Evolutionary conservation across 2,329 filamentous ascomycete genomes (phyloP).

Genomic region (Penicillium hordei): DNA sequence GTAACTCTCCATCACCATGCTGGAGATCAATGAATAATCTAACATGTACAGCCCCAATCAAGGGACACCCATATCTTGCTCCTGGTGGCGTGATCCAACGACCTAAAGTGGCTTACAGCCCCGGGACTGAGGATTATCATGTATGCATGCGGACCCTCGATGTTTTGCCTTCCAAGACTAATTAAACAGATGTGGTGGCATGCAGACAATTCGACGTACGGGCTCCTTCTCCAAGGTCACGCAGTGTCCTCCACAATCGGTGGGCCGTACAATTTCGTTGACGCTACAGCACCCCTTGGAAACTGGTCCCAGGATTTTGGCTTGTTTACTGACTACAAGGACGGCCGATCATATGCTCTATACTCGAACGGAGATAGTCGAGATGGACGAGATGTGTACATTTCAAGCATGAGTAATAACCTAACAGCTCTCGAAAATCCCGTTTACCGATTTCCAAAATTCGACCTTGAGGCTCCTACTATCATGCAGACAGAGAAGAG

Average conservation of each 20-base stretch:
- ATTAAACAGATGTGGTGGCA: conserved; percentile 58
- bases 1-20: conserved; percentile 30
- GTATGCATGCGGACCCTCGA: conserved; percentile 35
- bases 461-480: conserved; percentile 60
- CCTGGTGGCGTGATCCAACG: conserved; percentile 60
- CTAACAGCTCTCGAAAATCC: conserved; percentile 54
- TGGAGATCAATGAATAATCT: background rate
- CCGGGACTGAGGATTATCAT: conserved; percentile 56
- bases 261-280: conserved; percentile 57
- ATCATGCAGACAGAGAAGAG: conserved; percentile 61
- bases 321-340: conserved; percentile 60
- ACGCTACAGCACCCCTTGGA: conserved; percentile 56
- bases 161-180: background rate
- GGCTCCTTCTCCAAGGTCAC: conserved; percentile 57
- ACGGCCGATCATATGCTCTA: conserved; percentile 56
- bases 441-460: conserved; percentile 59
- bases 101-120: conserved; percentile 62
- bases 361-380: conserved; percentile 60
- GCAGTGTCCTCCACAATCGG: conserved; percentile 54
- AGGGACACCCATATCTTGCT: conserved; percentile 57
- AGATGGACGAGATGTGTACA: conserved; percentile 58
- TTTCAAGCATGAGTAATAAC: conserved; percentile 55
- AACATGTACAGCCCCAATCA: conserved; percentile 46
- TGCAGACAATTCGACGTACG: conserved; percentile 59
- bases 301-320: conserved; percentile 66